phyloP scores from a whole-genome alignment of 148 eudicot species.

The Rhododendron ovatum region DNA sequence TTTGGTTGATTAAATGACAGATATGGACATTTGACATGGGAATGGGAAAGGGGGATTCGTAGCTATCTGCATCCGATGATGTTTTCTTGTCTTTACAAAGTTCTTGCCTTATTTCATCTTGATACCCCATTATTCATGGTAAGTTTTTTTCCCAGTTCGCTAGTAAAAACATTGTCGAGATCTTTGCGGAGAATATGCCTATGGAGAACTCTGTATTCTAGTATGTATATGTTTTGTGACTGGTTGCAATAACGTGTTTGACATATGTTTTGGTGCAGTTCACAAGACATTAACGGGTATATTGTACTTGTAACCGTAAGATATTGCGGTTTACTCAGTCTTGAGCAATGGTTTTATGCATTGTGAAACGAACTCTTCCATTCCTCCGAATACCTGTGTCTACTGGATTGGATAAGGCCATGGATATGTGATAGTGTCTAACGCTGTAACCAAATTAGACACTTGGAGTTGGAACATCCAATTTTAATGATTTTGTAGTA shows the following conservation, averaged over 20 bases:
- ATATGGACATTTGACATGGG: slow-evolving; percentile 97
- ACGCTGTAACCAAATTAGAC: not conserved
- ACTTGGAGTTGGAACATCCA: not conserved
- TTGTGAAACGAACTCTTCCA: not conserved
- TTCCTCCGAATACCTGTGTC: not conserved
- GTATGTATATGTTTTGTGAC: not conserved
- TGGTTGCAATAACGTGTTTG: too few species aligned
- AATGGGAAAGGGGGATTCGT: slow-evolving; percentile 81
- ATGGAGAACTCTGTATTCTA: not conserved
- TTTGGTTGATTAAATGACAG: slow-evolving; percentile 29
- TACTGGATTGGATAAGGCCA: not conserved
- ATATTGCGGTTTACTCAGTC: not conserved
- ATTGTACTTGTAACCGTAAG: too few species aligned
- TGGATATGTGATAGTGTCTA: not conserved
- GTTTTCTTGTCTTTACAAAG: slow-evolving; percentile 74
- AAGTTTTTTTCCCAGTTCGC: slow-evolving; percentile 2
- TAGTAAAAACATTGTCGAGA: not conserved
- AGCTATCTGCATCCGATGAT: slow-evolving; percentile 84
- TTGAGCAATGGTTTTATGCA: not conserved
- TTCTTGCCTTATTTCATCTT: slow-evolving; percentile 63
- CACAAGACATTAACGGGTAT: not conserved
- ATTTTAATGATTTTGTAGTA: not conserved
- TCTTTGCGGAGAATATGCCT: not conserved
- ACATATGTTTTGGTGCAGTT: not conserved
- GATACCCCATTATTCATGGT: slow-evolving; percentile 88